Evolutionary conservation across 306 rosid genomes (phyloP).

Genomic region (Cucumis sativus): Cucumber_9930_V3 NC_026655.2:15960001-15960500

Average conservation of each 20-base stretch:
- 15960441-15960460: too few species aligned
- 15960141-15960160: not conserved
- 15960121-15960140: too few species aligned
- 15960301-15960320: not conserved
- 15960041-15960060: too few species aligned
- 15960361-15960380: not conserved
- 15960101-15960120: too few species aligned
- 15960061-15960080: too few species aligned
- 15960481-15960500: too few species aligned
- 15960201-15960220: not conserved
- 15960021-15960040: too few species aligned
- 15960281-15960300: not conserved
- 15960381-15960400: not conserved
- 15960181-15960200: not conserved
- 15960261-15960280: not conserved
- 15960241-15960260: not conserved
- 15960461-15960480: too few species aligned
- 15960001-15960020: too few species aligned
- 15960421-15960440: too few species aligned
- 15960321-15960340: not conserved
- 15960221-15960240: not conserved
- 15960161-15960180: not conserved
- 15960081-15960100: too few species aligned
- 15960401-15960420: not conserved
- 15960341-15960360: not conserved